A percentile compares a stretch with the other conserved stretches of the same genome.
These are phyloP conservation scores for Allomyces arbusculus DNA, from an alignment of 192 early-diverging fungal genomes.

Conservation along the genomic window DNA sequence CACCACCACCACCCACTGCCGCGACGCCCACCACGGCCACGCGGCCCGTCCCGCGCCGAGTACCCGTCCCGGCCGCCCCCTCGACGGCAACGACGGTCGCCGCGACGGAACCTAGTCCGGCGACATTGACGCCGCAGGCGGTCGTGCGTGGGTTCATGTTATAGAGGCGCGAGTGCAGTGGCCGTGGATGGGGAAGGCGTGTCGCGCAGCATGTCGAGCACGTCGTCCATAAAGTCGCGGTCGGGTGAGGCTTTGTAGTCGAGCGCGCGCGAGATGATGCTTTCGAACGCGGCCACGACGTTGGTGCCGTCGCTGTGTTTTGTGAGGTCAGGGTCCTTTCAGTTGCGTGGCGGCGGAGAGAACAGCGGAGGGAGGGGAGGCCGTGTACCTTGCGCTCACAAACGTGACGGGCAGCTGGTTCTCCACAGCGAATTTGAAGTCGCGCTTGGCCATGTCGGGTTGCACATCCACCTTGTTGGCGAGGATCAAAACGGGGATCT, in stretches of 20 bases:
- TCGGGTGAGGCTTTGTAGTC: constrained; percentile 14
- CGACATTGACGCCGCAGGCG: no score
- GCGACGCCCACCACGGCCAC: no score
- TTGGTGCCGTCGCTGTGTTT: constrained; percentile 24
- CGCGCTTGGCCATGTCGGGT: constrained; percentile 23
- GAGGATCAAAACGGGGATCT: constrained; percentile 29
- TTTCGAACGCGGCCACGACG: constrained; percentile 30
- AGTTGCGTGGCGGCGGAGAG: no score
- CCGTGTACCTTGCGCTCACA: not conserved
- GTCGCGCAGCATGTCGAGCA: not conserved
- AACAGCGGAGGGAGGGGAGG: not conserved
- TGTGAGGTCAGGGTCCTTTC: no score
- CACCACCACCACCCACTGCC: not conserved
- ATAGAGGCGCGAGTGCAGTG: no score
- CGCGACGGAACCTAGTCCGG: no score
- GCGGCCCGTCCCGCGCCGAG: no score
- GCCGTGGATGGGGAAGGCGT: no score
- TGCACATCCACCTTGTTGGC: constrained; percentile 44
- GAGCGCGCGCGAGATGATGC: constrained; percentile 20
- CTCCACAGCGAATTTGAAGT: constrained; percentile 21
- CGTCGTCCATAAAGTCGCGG: not conserved
- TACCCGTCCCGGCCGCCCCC: no score
- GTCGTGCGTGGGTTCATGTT: no score
- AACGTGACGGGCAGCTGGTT: constrained; percentile 3
- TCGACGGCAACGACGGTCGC: no score